A percentile compares a stretch with the other conserved stretches of the same genome.
Evolutionary conservation across 176 grass and related monocot species (phyloP).

Genomic region (Stipa capillata): DNA sequence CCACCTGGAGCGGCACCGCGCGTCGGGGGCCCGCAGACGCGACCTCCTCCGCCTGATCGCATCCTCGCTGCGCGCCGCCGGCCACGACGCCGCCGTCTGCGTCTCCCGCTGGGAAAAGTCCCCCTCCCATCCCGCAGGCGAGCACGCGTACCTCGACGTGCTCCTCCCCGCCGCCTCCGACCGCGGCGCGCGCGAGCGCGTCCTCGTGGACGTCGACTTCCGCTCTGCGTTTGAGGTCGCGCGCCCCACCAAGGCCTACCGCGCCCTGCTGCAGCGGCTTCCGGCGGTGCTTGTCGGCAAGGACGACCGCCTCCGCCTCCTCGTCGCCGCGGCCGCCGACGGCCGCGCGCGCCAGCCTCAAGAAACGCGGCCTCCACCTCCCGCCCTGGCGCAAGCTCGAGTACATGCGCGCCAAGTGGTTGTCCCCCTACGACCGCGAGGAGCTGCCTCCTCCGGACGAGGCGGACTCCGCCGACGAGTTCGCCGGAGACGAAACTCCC

Average conservation of each 20-base stretch:
- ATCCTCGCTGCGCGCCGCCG: slow-evolving; percentile 30
- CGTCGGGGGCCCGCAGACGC: slow-evolving; percentile 22
- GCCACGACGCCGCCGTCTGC: slow-evolving; percentile 49
- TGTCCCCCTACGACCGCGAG: slow-evolving; percentile 37
- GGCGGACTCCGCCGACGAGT: slow-evolving; percentile 1
- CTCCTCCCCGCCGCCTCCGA: slow-evolving; percentile 18
- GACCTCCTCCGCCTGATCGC: slow-evolving; percentile 40
- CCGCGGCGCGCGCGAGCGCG: slow-evolving; percentile 30
- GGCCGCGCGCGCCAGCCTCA: slow-evolving; percentile 57
- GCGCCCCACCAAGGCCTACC: slow-evolving; percentile 56
- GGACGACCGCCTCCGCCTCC: too few relatives aligned
- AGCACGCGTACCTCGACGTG: slow-evolving; percentile 73
- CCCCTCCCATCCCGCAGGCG: slow-evolving; percentile 37
- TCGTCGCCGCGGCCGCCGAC: slow-evolving; percentile 46
- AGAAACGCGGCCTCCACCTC: slow-evolving; percentile 62
- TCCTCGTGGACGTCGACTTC: slow-evolving; percentile 68
- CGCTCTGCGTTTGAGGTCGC: slow-evolving; percentile 71
- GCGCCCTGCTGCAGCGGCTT: slow-evolving; percentile 49
- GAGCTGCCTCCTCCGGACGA: background rate
- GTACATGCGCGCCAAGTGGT: slow-evolving; percentile 90
- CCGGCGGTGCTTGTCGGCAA: slow-evolving; percentile 71
- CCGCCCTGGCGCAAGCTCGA: slow-evolving; percentile 75
- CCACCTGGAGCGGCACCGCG: slow-evolving; percentile 42
- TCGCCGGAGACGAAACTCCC: slow-evolving; percentile 23
- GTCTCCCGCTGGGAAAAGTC: slow-evolving; percentile 63